Evolutionary conservation across 148 eudicot species (phyloP).

Genomic region (Vaccinium myrtillus): DNA sequence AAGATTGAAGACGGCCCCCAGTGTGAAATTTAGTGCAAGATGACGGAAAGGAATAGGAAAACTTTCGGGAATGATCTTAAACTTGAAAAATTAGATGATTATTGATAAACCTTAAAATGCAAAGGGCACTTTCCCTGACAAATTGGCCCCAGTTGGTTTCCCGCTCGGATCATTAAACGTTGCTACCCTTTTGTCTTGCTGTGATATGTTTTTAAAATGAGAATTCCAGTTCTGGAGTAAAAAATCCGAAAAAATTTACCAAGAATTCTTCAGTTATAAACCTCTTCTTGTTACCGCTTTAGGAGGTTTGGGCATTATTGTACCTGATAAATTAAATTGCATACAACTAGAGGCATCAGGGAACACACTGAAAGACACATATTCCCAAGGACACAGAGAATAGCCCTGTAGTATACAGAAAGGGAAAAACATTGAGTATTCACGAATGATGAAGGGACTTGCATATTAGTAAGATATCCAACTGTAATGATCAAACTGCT

Average conservation of each 20-base stretch:
- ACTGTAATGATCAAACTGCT: not conserved
- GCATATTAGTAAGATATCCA: not conserved
- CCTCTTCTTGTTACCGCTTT: not conserved
- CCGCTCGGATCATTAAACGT: not conserved
- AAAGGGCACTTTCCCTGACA: not conserved
- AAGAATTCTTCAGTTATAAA: not conserved
- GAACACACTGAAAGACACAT: not conserved
- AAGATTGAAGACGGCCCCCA: not conserved
- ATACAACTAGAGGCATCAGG: not conserved
- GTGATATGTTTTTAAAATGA: not conserved
- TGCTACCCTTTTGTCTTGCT: not conserved
- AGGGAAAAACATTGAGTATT: not conserved
- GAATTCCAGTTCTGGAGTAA: not conserved
- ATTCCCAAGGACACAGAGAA: not conserved
- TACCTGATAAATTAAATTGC: not conserved
- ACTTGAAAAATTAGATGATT: not conserved
- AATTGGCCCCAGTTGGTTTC: not conserved
- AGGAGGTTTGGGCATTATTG: not conserved
- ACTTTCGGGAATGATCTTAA: not conserved
- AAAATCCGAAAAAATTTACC: not conserved
- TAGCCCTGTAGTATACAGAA: not conserved
- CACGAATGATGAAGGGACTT: conserved; percentile 2
- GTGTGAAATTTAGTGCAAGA: not conserved
- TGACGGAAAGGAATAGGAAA: not conserved
- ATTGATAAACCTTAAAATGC: not conserved